Conservation (phyloP, 2,329 filamentous ascomycete genomes). For the Ophiostoma australiae region DNA sequence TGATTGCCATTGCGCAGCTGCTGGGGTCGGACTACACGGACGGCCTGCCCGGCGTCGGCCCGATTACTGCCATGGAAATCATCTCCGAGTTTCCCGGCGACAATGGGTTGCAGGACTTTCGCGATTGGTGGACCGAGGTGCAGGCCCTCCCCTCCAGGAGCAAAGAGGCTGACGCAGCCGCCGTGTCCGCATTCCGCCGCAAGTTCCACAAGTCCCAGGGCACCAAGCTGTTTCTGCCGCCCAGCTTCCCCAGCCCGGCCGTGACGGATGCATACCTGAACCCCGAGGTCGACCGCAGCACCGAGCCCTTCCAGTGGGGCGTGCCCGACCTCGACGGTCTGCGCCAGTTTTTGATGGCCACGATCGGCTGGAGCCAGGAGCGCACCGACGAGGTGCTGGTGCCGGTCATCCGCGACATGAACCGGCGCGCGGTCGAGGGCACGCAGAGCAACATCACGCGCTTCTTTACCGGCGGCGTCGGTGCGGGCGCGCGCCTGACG, state of each 20-base stretch:
- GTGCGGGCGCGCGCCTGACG: conserved; percentile 28
- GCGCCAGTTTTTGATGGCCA: conserved; percentile 78
- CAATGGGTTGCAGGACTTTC: conserved; percentile 65
- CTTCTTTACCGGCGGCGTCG: conserved; percentile 71
- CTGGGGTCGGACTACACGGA: conserved; percentile 94
- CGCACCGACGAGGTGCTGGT: conserved; percentile 93
- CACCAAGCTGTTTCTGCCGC: conserved; percentile 79
- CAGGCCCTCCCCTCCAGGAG: conserved; percentile 42
- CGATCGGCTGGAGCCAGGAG: conserved; percentile 88
- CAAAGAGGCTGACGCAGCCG: conserved; percentile 45
- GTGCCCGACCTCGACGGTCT: conserved; percentile 87
- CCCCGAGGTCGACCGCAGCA: conserved; percentile 76
- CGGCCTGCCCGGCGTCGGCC: conserved; percentile 82
- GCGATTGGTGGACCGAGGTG: conserved; percentile 79
- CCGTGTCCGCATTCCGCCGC: conserved; percentile 62
- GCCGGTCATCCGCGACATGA: conserved; percentile 94
- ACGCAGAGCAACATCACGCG: conserved; percentile 96
- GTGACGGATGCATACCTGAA: conserved; percentile 80
- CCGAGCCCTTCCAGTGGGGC: conserved; percentile 87
- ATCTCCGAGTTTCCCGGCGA: conserved; percentile 74
- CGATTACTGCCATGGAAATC: conserved; percentile 91
- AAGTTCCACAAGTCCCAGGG: conserved; percentile 79
- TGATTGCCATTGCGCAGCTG: conserved; percentile 86
- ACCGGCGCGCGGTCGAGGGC: conserved; percentile 77
- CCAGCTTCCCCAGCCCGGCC: conserved; percentile 69